A percentile compares a stretch with the other conserved stretches of the same genome.
These are phyloP conservation scores for Cucurbitaria berberidis DNA, from an alignment of 2,329 filamentous ascomycete genomes.

Conservation along the genomic window DNA sequence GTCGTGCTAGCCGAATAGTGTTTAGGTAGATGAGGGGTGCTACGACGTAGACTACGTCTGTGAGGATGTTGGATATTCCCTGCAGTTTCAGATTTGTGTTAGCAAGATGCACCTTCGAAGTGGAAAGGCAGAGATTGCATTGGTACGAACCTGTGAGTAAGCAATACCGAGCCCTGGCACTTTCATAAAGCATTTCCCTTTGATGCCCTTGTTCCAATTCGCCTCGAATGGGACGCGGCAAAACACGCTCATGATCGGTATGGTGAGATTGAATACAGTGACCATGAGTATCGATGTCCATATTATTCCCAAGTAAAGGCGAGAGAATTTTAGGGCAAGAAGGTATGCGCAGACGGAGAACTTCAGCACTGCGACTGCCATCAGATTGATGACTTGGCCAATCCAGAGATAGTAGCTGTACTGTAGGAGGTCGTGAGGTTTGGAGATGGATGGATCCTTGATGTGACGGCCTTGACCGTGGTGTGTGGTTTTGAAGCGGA, in stretches of 20 bases:
- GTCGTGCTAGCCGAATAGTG: conserved; percentile 28
- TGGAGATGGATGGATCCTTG: conserved; percentile 26
- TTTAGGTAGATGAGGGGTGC: conserved; percentile 36
- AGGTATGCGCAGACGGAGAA: conserved; percentile 39
- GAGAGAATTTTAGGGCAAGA: conserved; percentile 31
- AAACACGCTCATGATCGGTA: conserved; percentile 28
- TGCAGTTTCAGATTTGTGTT: conserved; percentile 1
- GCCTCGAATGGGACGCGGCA: conserved; percentile 33
- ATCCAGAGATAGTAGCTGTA: conserved; percentile 34
- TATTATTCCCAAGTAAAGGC: conserved; percentile 25
- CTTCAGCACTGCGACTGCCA: conserved; percentile 32
- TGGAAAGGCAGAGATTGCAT: background rate
- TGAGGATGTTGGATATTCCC: conserved; percentile 34
- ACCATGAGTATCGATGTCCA: conserved; percentile 35
- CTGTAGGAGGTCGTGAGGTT: conserved; percentile 17
- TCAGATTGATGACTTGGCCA: conserved; percentile 31
- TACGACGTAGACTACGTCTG: conserved; percentile 34
- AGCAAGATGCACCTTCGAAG: background rate
- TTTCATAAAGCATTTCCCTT: conserved; percentile 31
- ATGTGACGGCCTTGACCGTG: conserved; percentile 32
- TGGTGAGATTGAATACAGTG: conserved; percentile 28
- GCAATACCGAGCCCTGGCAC: conserved; percentile 12
- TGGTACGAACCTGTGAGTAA: conserved; percentile 17
- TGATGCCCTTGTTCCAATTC: conserved; percentile 32
- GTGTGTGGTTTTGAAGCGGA: conserved; percentile 22